Base-by-base conservation (phyloP, 169 alveolate species). In the Hammondia hammondi region DNA sequence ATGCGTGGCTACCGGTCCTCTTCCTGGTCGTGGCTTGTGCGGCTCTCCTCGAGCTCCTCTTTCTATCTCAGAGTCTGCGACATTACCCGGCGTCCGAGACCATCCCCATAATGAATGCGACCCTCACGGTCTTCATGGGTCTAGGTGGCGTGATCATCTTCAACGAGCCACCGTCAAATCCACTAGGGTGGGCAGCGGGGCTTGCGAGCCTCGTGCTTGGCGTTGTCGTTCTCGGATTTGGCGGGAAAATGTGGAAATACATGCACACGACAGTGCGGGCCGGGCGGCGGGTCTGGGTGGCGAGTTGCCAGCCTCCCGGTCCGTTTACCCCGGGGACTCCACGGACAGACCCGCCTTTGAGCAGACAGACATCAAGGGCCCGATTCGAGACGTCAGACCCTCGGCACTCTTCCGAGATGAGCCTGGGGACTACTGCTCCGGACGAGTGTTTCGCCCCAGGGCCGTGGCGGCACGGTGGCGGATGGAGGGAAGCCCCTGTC, bases 21-120 rank as follows among this genome's bases (percentile, higher is more conserved):
- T 46, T 82, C 39, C 45, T 82, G 7, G 29, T 46, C 17, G 39
- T n/a, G 70, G 90, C 70, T 4, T 14, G 71, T 6, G 72, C 90
- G n/a, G 90, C 90, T n/a, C 90, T 82, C 39, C 37, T 82, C 37
- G 90, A 82, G 70, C 90, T 82, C 4, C 90, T 82, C 35, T 82
- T 82, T 43, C 70, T 82, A 6, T 82, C 90, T 14, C 90, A 82
- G 35, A 82, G n/a, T 12, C 90, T 82, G 90, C 32, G 70, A 35
- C 70, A 82, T 39, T 46, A 43, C 71, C 90, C 90, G 39, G 90
- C 90, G 32, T 82, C 90, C 32, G 90, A 82, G 70, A 45, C 71
- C 43, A 70, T 82, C 45, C 90, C 90, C 37, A 45, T 82, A 37
- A 82, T 82, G 90, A 43, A 82, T 27, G 67, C 90, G n/a, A n/a